Evolutionary conservation across 2,329 filamentous ascomycete genomes (phyloP).

Genomic region (Colletotrichum sp.): DNA sequence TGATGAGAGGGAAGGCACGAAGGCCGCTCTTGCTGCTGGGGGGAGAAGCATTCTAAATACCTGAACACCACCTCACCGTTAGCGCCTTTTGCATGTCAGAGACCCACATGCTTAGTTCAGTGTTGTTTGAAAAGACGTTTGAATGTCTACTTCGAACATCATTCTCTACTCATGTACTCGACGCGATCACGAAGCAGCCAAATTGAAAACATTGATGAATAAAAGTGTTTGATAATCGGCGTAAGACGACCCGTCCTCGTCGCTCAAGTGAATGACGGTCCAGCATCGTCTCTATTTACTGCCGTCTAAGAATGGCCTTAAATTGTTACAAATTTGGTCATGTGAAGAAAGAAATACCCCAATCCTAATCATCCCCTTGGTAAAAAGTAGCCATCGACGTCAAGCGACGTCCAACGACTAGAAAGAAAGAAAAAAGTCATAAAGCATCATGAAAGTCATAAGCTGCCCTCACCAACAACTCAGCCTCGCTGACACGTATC

Average conservation of each 20-base stretch:
- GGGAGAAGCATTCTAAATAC: not conserved
- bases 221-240: not conserved
- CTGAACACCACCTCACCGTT: not conserved
- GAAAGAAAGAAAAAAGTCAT: not conserved
- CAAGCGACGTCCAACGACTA: not conserved
- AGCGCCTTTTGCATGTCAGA: not conserved
- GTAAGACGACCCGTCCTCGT: not conserved
- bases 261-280: not conserved
- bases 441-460: slow-evolving; percentile 5
- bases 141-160: not conserved
- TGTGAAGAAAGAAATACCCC: not conserved
- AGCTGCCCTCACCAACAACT: slow-evolving; percentile 4
- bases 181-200: not conserved
- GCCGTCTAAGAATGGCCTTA: not conserved
- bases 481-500: not conserved
- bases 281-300: not conserved
- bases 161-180: not conserved
- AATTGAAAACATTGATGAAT: not conserved
- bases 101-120: not conserved
- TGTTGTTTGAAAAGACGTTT: not conserved
- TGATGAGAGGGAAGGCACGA: not conserved
- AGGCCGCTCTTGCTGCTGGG: not conserved
- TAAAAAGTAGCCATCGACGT: not conserved
- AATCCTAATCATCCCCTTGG: not conserved
- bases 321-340: not conserved